Conservation (phyloP, 2,329 filamentous ascomycete species). For the Alternaria arbusti region DNA sequence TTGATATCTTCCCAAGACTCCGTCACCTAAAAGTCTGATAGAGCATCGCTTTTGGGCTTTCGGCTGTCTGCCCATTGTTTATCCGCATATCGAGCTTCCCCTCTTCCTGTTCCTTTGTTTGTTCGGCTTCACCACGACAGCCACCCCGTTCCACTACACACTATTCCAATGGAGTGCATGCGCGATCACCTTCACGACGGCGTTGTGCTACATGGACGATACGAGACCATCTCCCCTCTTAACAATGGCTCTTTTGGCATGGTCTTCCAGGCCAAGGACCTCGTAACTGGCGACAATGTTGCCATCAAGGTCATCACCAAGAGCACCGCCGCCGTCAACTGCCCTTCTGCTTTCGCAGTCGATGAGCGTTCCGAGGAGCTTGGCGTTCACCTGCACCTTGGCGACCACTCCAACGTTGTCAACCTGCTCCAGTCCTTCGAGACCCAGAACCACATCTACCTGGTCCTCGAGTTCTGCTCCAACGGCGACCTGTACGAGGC, state of each 20-base stretch:
- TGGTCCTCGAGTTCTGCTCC: conserved; percentile 93
- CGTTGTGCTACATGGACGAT: conserved; percentile 85
- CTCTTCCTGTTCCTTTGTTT: conserved; percentile 29
- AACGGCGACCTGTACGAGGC: conserved; percentile 98
- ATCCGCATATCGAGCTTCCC: conserved; percentile 37
- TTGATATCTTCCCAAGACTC: conserved; percentile 42
- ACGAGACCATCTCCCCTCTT: conserved; percentile 88
- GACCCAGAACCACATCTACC: conserved; percentile 85
- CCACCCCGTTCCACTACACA: conserved; percentile 27
- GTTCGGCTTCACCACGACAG: conserved; percentile 31
- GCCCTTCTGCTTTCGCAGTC: conserved; percentile 69
- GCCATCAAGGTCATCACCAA: conserved; percentile 98
- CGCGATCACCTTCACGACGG: conserved; percentile 80
- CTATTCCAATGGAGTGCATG: conserved; percentile 77
- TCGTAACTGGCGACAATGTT: conserved; percentile 76
- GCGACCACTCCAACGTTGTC: conserved; percentile 87
- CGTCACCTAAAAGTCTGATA: conserved; percentile 47
- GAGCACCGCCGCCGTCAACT: conserved; percentile 66
- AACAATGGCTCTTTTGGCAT: conserved; percentile 99
- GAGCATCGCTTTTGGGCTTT: conserved; percentile 46
- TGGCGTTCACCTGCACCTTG: conserved; percentile 79
- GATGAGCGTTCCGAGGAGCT: conserved; percentile 86
- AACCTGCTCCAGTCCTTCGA: conserved; percentile 91
- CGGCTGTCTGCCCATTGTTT: conserved; percentile 44
- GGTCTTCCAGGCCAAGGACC: conserved; percentile 92